These are phyloP conservation scores for Turnera subulata DNA, from an alignment of 345 rosid species.

Conservation along the genomic window DNA sequence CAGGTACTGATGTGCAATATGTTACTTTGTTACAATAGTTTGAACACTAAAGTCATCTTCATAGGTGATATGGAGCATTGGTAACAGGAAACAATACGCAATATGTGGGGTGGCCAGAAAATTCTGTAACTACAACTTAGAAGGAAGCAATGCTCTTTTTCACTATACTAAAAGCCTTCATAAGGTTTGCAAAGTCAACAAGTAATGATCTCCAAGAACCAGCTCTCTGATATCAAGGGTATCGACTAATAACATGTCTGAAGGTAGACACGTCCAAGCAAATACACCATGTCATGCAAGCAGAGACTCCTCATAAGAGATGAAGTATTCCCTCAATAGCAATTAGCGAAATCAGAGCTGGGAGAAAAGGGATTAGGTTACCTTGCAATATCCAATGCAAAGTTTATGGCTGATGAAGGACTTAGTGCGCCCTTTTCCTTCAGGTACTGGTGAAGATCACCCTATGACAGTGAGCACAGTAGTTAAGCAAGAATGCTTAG, in stretches of 20 bases:
- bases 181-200: background rate
- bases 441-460: slow-evolving; percentile 95
- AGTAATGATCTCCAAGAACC: background rate
- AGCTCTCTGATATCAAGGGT: background rate
- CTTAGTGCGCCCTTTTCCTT: slow-evolving; percentile 89
- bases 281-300: background rate
- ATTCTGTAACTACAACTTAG: no score
- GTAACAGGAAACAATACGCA: no score
- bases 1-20: no score
- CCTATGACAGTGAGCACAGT: slow-evolving; percentile 41
- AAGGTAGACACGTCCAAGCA: background rate
- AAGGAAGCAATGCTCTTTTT: no score
- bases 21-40: no score
- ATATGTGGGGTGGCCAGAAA: no score
- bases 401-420: slow-evolving; percentile 83
- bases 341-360: no score
- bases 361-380: background rate
- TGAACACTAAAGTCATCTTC: no score
- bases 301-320: background rate
- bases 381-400: slow-evolving; percentile 98
- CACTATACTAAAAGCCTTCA: background rate
- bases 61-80: no score
- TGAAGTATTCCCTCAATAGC: background rate
- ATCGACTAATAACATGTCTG: background rate
- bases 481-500: slow-evolving; percentile 8